Evolutionary conservation across 2,329 filamentous ascomycete species (phyloP), one percentile per base, ranked within the genome.

Genomic region (Sarocladium oryzae): DNA sequence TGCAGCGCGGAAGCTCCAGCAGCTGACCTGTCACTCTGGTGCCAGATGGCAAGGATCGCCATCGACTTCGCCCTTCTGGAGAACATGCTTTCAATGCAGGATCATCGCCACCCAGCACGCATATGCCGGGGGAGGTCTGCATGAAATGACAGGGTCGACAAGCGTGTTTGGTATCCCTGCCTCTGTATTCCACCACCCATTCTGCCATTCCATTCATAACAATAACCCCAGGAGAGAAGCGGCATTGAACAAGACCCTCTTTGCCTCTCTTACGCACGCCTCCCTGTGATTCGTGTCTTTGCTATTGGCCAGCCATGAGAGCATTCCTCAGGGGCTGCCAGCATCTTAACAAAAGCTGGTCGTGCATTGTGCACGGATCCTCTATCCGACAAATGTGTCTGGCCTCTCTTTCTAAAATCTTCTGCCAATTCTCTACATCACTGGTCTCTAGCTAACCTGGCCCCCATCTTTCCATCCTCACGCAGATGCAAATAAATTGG

Each of bases 111-210:
- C n/a, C n/a, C n/a, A n/a, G n/a, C n/a, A n/a, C n/a, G n/a, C n/a
- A n/a, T n/a, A n/a, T n/a, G n/a, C n/a, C n/a, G n/a, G n/a, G 24
- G 43, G 36, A 5, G 20, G n/a, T n/a, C 46, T 49, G 46, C 46
- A 49, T 37, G 46, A 49, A 49, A 49, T 49, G 46, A 49, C 21
- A 49, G 46, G 46, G 32, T 28, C 32, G 46, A 28, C 46, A 49
- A 37, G 46, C 46, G 46, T 49, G 46, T 49, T 49, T 49, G 46
- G 46, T n/a, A 49, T 37, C 46, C 46, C 46, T 49, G 46, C 28
- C 43, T 33, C 26, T 16, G 21, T 18, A 7, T 30, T 33, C 28
- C 43, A 20, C 10, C 24, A 30, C n/a, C 20, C 43, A 16, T 28
- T 30, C 13, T n/a, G n/a, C n/a, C 28, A 37, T 37, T 37, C 35